These are phyloP conservation scores for Plasmodium relictum DNA, from an alignment of 169 alveolate species.

Conservation along the genomic window DNA sequence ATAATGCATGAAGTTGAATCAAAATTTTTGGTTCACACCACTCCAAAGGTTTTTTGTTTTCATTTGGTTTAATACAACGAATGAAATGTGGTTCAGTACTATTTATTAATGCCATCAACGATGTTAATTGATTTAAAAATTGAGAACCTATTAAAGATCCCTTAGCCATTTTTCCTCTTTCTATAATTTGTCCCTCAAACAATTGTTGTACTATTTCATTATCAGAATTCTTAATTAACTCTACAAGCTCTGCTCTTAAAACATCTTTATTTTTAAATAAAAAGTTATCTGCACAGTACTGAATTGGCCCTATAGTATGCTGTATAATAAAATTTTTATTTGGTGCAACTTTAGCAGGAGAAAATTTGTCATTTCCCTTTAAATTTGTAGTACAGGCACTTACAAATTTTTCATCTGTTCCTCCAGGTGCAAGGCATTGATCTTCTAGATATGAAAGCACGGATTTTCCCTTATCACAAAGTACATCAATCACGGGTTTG, in stretches of 20 bases:
- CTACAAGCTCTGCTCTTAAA: slow-evolving; percentile 91
- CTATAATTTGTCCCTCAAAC: slow-evolving; percentile 89
- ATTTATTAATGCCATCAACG: slow-evolving; percentile 91
- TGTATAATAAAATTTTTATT: slow-evolving; percentile 87
- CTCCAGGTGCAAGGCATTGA: slow-evolving; percentile 95
- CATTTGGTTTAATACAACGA: slow-evolving; percentile 94
- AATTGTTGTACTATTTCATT: slow-evolving; percentile 85
- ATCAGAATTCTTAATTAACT: slow-evolving; percentile 86
- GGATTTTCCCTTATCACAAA: slow-evolving; percentile 85
- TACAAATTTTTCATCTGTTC: slow-evolving; percentile 91
- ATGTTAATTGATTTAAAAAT: slow-evolving; percentile 89
- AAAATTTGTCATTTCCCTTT: slow-evolving; percentile 80
- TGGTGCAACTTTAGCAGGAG: slow-evolving; percentile 90
- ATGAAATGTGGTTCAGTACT: slow-evolving; percentile 93
- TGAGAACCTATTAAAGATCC: slow-evolving; percentile 94
- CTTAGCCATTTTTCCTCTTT: slow-evolving; percentile 93
- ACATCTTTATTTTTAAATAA: slow-evolving; percentile 90
- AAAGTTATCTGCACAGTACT: slow-evolving; percentile 87
- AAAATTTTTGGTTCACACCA: slow-evolving; percentile 92
- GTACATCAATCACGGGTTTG: slow-evolving; percentile 80
- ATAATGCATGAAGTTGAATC: slow-evolving; percentile 93
- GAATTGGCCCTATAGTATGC: slow-evolving; percentile 90
- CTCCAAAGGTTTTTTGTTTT: slow-evolving; percentile 90
- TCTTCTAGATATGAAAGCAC: slow-evolving; percentile 90
- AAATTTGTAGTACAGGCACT: slow-evolving; percentile 83